These are phyloP conservation scores for Sphagnum contortum DNA, from an alignment of 225 moss, liverwort and hornwort species.

Conservation along the genomic window DNA sequence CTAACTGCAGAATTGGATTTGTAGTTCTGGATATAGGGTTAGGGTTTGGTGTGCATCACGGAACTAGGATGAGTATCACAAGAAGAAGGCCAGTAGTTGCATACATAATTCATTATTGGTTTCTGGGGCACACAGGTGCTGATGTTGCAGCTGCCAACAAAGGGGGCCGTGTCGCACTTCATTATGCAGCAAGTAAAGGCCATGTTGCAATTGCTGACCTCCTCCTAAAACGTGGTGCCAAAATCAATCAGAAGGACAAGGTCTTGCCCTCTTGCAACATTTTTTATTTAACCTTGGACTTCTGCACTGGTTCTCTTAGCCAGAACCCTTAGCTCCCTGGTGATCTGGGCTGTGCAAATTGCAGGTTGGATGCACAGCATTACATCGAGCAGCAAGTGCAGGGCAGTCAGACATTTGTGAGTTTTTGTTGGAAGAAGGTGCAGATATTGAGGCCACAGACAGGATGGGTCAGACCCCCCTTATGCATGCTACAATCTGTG, in stretches of 20 bases:
- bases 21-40: neutral
- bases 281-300: neutral
- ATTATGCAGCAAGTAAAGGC: constrained; percentile 94
- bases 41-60: neutral
- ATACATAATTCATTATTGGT: neutral
- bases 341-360: too few relatives aligned
- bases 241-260: constrained; percentile 75
- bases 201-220: constrained; percentile 48
- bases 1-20: neutral
- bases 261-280: constrained; percentile 4
- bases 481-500: constrained; percentile 90
- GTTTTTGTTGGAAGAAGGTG: constrained; percentile 82
- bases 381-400: constrained; percentile 92
- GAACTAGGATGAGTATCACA: too few relatives aligned
- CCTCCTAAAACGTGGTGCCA: constrained; percentile 61
- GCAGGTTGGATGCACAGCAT: constrained; percentile 70
- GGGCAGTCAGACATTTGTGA: constrained; percentile 80
- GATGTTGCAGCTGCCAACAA: constrained; percentile 53
- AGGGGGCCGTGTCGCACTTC: constrained; percentile 76
- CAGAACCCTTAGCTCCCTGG: neutral
- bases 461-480: constrained; percentile 74
- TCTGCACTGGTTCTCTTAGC: neutral
- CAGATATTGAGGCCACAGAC: constrained; percentile 65
- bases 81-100: too few relatives aligned
- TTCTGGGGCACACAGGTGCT: constrained; percentile 22